Percentiles rank a stretch among this genome's conserved stretches.
Evolutionary conservation across 805 yeast species (phyloP).

Genomic region (Kazachstania viticola): DNA sequence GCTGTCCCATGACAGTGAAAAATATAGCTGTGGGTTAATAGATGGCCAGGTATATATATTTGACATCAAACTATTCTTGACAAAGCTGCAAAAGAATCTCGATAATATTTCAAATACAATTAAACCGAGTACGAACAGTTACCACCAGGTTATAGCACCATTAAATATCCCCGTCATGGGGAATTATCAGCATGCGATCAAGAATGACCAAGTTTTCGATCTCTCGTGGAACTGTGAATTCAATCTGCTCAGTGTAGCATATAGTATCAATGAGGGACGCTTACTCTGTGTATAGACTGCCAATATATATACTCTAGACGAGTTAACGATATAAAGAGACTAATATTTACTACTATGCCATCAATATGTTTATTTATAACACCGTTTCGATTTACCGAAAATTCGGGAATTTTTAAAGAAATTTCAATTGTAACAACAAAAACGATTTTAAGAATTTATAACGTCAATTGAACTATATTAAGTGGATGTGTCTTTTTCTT

Average conservation of each 20-base stretch:
- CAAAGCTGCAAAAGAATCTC: slow-evolving; percentile 7
- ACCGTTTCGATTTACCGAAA: too few species aligned
- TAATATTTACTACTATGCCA: too few species aligned
- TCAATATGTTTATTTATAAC: too few species aligned
- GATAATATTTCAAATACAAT: not conserved
- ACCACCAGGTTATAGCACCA: slow-evolving; percentile 7
- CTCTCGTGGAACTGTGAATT: slow-evolving; percentile 27
- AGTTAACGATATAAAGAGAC: too few species aligned
- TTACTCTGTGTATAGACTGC: slow-evolving; percentile 6
- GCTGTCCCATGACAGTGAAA: slow-evolving; percentile 38
- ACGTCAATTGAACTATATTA: too few species aligned
- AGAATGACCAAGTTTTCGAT: slow-evolving; percentile 23
- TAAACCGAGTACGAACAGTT: too few species aligned
- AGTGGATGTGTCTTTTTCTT: too few species aligned
- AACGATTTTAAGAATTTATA: not conserved
- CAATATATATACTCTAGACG: too few species aligned
- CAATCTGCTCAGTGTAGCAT: slow-evolving; percentile 22
- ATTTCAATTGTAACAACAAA: not conserved
- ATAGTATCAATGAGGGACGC: slow-evolving; percentile 23
- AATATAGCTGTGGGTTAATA: slow-evolving; percentile 54
- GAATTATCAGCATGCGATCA: slow-evolving; percentile 13
- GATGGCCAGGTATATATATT: slow-evolving; percentile 49
- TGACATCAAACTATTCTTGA: slow-evolving; percentile 26
- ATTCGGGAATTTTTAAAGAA: too few species aligned
- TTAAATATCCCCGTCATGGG: slow-evolving; percentile 19